These are phyloP conservation scores for Citrus sp. DNA, from an alignment of 345 rosid species.

Conservation along the genomic window DNA sequence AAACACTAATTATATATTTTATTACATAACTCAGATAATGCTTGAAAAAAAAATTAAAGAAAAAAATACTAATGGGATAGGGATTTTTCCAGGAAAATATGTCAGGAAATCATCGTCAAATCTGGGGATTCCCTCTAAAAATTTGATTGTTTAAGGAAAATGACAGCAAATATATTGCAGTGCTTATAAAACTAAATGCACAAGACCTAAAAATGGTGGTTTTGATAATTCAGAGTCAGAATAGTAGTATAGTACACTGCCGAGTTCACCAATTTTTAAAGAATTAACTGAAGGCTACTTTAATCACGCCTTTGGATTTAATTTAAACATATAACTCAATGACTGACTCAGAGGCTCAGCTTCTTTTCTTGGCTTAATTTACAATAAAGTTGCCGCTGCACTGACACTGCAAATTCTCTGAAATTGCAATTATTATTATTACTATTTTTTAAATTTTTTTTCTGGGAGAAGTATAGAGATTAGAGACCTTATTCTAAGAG, in stretches of 20 bases:
- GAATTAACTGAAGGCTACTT: constrained; percentile 8
- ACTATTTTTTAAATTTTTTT: not conserved
- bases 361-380: constrained; percentile 15
- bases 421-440: not conserved
- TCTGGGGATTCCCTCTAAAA: constrained; percentile 32
- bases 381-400: constrained; percentile 13
- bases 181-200: not conserved
- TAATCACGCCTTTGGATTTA: constrained; percentile 21
- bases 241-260: constrained; percentile 17
- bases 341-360: not conserved
- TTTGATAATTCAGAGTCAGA: constrained; percentile 14
- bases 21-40: not conserved
- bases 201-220: not conserved
- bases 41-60: not conserved
- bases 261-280: not conserved
- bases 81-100: constrained; percentile 9
- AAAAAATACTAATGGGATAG: constrained; percentile 9
- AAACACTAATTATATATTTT: not conserved
- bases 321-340: not conserved
- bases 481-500: no score
- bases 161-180: constrained; percentile 22
- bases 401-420: constrained; percentile 32
- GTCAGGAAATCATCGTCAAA: constrained; percentile 39
- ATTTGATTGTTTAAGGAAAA: constrained; percentile 20
- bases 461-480: no score